phyloP scores from a whole-genome alignment of 345 rosid genomes.

The Geranium rotundifolium region DNA sequence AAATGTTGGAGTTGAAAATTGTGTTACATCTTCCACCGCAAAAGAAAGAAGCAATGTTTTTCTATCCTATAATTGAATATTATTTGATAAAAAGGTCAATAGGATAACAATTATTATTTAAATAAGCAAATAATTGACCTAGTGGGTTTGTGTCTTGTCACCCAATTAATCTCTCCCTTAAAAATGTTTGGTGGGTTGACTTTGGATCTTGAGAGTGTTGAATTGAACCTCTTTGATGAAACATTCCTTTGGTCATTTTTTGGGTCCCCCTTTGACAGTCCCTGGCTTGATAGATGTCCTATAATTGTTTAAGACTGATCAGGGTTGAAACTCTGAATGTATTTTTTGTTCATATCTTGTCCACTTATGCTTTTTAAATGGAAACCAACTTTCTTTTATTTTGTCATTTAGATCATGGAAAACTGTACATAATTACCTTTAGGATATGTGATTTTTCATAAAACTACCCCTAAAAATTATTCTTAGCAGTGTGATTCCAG shows the following conservation, averaged over 20 bases:
- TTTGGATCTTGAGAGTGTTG: slow-evolving; percentile 15
- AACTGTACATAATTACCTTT: too few relatives aligned
- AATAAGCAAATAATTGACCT: slow-evolving; percentile 19
- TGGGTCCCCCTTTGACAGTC: not conserved
- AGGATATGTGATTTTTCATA: too few relatives aligned
- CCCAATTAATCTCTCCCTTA: slow-evolving; percentile 14
- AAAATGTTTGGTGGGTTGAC: slow-evolving; percentile 33
- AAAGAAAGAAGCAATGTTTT: not conserved
- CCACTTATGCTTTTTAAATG: slow-evolving; percentile 6
- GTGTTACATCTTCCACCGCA: slow-evolving; percentile 11
- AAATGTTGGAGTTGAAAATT: slow-evolving; percentile 3
- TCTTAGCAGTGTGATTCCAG: too few relatives aligned
- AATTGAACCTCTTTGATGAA: slow-evolving; percentile 27
- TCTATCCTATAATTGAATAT: not conserved
- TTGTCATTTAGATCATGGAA: too few relatives aligned
- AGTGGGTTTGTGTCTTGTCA: slow-evolving; percentile 27
- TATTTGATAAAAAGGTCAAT: not conserved
- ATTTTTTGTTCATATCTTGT: slow-evolving; percentile 8
- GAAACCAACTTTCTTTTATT: not conserved
- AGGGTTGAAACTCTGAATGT: slow-evolving; percentile 12
- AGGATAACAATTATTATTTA: slow-evolving; percentile 9
- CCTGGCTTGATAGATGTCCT: slow-evolving; percentile 10
- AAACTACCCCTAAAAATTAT: too few relatives aligned
- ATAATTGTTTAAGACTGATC: slow-evolving; percentile 11
- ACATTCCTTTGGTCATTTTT: slow-evolving; percentile 27